Evolutionary conservation across 805 yeast species (phyloP).

Genomic region (Myxozyma neotropica): DNA sequence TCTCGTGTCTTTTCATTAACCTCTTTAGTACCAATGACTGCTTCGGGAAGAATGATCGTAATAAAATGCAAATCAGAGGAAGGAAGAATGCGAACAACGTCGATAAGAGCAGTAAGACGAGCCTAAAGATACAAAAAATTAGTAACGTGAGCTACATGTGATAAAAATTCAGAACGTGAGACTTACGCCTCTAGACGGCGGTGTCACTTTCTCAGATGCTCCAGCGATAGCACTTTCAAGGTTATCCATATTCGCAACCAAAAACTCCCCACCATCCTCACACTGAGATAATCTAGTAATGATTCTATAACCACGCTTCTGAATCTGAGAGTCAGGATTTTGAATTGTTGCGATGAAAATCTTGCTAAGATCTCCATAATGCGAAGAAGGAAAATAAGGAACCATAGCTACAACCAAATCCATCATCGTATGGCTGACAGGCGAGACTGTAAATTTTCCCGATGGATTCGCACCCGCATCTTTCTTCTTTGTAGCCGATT

Average conservation of each 20-base stretch:
- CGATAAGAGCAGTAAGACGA: conserved; percentile 67
- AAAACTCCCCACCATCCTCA: conserved; percentile 61
- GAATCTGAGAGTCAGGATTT: conserved; percentile 29
- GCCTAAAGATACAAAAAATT: conserved; percentile 59
- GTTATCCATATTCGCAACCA: conserved; percentile 55
- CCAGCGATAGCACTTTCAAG: conserved; percentile 48
- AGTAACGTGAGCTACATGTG: not conserved
- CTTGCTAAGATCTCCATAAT: conserved; percentile 73
- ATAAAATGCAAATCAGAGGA: conserved; percentile 67
- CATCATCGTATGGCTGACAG: conserved; percentile 80
- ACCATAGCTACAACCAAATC: conserved; percentile 88
- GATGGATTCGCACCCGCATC: conserved; percentile 39
- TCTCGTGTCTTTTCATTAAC: conserved; percentile 90
- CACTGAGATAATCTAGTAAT: conserved; percentile 69
- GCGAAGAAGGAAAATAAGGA: conserved; percentile 71
- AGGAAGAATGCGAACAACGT: conserved; percentile 66
- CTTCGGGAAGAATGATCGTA: conserved; percentile 81
- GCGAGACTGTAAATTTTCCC: conserved; percentile 47
- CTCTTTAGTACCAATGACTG: conserved; percentile 87
- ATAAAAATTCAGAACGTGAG: not conserved
- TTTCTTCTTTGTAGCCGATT: conserved; percentile 41
- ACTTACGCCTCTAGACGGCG: conserved; percentile 63
- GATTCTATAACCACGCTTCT: conserved; percentile 35
- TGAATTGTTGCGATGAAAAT: conserved; percentile 72
- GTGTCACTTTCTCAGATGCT: conserved; percentile 49